These are phyloP conservation scores for Nannochloropsis gaditana DNA, from an alignment of 108 stramenopile species.

Conservation along the genomic window DNA sequence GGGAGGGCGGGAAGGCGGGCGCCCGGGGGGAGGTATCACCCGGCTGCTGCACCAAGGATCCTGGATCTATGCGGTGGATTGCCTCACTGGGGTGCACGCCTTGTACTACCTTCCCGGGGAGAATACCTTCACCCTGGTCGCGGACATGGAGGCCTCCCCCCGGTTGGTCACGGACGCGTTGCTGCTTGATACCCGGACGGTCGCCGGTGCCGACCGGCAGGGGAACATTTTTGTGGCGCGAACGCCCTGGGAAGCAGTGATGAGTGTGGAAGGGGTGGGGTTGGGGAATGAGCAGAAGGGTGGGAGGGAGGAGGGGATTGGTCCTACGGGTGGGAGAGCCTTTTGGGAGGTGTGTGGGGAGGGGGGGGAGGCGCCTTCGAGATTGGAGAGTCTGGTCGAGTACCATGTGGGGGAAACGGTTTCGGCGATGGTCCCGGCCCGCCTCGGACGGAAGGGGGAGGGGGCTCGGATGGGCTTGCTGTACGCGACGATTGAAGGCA, in stretches of 20 bases:
- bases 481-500: neutral
- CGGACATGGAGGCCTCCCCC: neutral
- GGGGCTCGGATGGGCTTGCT: neutral
- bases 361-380: neutral
- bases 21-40: neutral
- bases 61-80: neutral
- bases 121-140: neutral
- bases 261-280: neutral
- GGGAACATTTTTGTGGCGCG: neutral
- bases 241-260: neutral
- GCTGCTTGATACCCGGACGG: neutral
- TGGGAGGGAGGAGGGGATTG: neutral
- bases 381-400: neutral
- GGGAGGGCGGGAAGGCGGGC: neutral
- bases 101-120: neutral
- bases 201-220: neutral
- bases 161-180: neutral
- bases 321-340: neutral
- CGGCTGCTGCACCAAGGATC: neutral
- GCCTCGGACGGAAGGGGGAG: neutral
- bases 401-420: slow-evolving; percentile 13
- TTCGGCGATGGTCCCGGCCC: neutral
- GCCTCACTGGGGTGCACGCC: neutral
- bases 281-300: neutral
- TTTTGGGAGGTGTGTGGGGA: neutral